These are phyloP conservation scores for Hypoxylon sp. DNA, from an alignment of 2,329 filamentous ascomycete genomes.

Conservation along the genomic window DNA sequence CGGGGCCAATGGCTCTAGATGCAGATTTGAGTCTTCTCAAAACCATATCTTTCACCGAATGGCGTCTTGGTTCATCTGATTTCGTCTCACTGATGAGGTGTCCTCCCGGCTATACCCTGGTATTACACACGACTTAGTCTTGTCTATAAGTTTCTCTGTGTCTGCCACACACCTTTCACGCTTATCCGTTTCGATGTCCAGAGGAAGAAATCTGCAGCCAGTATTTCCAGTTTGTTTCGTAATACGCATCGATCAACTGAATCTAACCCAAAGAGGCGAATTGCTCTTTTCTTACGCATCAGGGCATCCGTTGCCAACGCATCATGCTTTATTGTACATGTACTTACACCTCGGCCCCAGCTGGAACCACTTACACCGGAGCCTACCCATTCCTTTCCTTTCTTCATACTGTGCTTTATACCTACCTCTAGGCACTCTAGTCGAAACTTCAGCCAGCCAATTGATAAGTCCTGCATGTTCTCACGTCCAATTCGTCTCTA, in stretches of 20 bases:
- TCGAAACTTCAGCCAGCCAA: conserved; percentile 1
- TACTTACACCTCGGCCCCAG: conserved; percentile 37
- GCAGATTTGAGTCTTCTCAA: conserved; percentile 18
- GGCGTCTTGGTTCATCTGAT: conserved; percentile 11
- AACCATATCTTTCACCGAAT: conserved; percentile 41
- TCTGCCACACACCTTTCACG: conserved; percentile 18
- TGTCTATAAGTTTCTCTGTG: conserved; percentile 7
- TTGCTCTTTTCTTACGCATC: conserved; percentile 43
- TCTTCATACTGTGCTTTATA: conserved; percentile 6
- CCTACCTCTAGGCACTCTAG: not conserved
- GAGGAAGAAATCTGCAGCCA: conserved; percentile 30
- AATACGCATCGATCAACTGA: conserved; percentile 44
- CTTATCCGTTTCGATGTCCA: conserved; percentile 29
- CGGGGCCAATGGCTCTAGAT: conserved; percentile 18
- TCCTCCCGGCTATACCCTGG: conserved; percentile 21
- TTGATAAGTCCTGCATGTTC: conserved; percentile 9
- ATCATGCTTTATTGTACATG: conserved; percentile 45
- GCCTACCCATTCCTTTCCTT: conserved; percentile 16
- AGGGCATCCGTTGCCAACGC: conserved; percentile 40
- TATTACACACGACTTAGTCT: conserved; percentile 7
- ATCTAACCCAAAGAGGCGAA: conserved; percentile 42
- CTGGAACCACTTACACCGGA: conserved; percentile 33
- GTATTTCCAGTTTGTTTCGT: conserved; percentile 34
- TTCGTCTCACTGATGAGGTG: conserved; percentile 29
- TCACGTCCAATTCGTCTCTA: conserved; percentile 18